Conservation (phyloP, 2,329 filamentous ascomycete genomes). For the Alternaria brassicae region DNA sequence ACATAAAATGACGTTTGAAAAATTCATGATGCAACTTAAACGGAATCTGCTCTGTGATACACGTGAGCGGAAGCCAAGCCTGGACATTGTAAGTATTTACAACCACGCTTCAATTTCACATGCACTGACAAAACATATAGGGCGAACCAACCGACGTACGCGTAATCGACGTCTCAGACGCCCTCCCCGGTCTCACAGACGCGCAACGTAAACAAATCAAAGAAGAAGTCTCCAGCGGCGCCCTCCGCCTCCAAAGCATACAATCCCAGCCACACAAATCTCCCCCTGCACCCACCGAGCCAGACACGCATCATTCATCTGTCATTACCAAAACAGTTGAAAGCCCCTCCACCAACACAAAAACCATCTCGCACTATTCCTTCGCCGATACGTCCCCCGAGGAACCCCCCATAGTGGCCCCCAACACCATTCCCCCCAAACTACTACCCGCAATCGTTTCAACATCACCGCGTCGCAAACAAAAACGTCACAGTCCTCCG, state of each 20-base stretch:
- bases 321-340: neutral
- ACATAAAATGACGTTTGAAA: neutral
- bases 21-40: neutral
- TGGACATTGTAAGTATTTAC: neutral
- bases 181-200: conserved; percentile 40
- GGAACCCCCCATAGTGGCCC: conserved; percentile 27
- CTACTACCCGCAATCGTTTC: conserved; percentile 32
- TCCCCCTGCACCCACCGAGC: conserved; percentile 22
- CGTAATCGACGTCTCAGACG: conserved; percentile 36
- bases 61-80: neutral
- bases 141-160: conserved; percentile 42
- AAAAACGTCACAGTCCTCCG: conserved; percentile 27
- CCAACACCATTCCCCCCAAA: conserved; percentile 34
- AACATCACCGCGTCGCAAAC: conserved; percentile 28
- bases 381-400: conserved; percentile 20
- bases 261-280: conserved; percentile 25
- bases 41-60: neutral
- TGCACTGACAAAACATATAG: conserved; percentile 17
- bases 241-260: conserved; percentile 32
- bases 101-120: neutral
- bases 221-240: conserved; percentile 41
- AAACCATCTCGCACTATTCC: neutral
- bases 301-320: conserved; percentile 13
- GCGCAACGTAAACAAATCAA: conserved; percentile 38
- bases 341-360: neutral